Conservation (phyloP, 495 filamentous ascomycete genomes). For the Podospora fimiseda region DNA sequence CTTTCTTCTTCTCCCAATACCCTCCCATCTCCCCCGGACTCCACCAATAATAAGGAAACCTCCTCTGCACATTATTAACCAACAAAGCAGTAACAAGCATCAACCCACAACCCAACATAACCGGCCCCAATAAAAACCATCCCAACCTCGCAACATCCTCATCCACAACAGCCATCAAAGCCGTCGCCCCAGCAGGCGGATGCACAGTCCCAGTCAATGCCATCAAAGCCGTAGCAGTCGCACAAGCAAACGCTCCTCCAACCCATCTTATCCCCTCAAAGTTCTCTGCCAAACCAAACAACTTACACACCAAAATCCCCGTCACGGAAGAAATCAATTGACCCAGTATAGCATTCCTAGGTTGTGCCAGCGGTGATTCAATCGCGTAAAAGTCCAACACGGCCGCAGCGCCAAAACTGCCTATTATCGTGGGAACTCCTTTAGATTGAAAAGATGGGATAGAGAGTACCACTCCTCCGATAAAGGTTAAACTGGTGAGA, state of each 20-base stretch:
- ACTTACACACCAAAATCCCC: constrained; percentile 59
- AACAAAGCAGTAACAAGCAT: constrained; percentile 63
- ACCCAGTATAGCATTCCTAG: constrained; percentile 67
- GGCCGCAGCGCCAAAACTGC: constrained; percentile 62
- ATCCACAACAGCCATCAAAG: constrained; percentile 67
- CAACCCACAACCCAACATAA: constrained; percentile 57
- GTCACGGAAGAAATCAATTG: constrained; percentile 62
- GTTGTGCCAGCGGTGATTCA: constrained; percentile 78
- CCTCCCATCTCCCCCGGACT: constrained; percentile 41
- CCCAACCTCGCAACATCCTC: constrained; percentile 51
- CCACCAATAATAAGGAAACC: constrained; percentile 80
- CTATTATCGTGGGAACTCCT: constrained; percentile 45
- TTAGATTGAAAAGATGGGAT: constrained; percentile 30
- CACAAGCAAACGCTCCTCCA: constrained; percentile 64
- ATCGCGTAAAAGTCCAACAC: constrained; percentile 68
- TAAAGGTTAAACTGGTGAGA: constrained; percentile 42
- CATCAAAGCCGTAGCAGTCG: constrained; percentile 65
- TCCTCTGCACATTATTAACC: constrained; percentile 69
- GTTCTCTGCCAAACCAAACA: constrained; percentile 55
- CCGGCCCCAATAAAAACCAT: constrained; percentile 65
- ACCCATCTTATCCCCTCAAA: constrained; percentile 57
- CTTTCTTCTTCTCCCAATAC: constrained; percentile 20
- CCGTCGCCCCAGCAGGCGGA: constrained; percentile 84
- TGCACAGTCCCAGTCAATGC: constrained; percentile 71
- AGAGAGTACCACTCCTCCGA: constrained; percentile 38